phyloP scores from a whole-genome alignment of 331 rosid species.

The Quercus lobata region DNA sequence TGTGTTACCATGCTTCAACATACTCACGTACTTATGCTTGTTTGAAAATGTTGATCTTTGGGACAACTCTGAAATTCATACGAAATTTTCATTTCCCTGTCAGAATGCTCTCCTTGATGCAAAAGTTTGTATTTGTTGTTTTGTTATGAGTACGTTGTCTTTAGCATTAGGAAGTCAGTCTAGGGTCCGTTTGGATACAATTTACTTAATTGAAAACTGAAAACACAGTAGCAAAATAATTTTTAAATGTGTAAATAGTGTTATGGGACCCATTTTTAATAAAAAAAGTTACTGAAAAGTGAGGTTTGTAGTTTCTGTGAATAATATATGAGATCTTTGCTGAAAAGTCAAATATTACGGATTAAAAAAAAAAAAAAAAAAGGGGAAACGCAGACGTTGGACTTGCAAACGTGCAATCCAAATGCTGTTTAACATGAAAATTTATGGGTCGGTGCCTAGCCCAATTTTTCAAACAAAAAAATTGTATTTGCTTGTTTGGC shows the following conservation, averaged over 20 bases:
- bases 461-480: neutral
- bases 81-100: neutral
- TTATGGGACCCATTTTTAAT: fast-evolving
- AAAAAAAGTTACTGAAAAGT: too few relatives aligned
- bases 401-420: too few relatives aligned
- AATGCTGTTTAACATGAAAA: neutral
- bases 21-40: neutral
- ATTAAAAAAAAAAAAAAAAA: too few relatives aligned
- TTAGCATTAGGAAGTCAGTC: neutral
- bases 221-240: too few relatives aligned
- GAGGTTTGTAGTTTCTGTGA: too few relatives aligned
- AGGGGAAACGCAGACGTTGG: too few relatives aligned
- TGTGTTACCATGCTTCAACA: neutral
- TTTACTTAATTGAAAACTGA: too few relatives aligned
- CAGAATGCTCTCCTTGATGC: neutral
- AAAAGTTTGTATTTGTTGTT: neutral
- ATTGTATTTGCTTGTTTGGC: neutral
- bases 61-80: neutral
- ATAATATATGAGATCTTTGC: fast-evolving
- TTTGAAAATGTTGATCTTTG: neutral
- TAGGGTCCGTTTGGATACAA: too few relatives aligned
- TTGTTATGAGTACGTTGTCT: neutral
- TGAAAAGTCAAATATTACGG: too few relatives aligned
- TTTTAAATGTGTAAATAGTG: too few relatives aligned
- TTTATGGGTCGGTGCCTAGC: neutral